Conservation (phyloP, 495 filamentous ascomycete genomes). For the Podospora sp. region DNA sequence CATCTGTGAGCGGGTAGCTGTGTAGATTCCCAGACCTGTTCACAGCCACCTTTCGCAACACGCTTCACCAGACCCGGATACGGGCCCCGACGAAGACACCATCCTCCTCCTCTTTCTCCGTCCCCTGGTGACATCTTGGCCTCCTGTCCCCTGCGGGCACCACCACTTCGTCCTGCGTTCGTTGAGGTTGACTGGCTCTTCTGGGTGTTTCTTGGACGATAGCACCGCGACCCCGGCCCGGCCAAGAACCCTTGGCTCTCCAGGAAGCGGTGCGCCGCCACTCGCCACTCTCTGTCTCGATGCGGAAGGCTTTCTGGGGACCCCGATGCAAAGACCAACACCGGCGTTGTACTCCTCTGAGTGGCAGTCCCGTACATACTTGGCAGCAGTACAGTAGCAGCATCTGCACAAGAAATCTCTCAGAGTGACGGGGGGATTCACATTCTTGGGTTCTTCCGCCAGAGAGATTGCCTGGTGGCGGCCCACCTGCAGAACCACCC, state of each 20-base stretch:
- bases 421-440: conserved; percentile 26
- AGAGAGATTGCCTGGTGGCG: conserved; percentile 30
- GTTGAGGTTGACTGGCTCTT: background rate
- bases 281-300: conserved; percentile 28
- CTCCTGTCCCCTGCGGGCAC: background rate
- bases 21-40: conserved; percentile 19
- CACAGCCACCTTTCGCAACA: conserved; percentile 7
- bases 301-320: background rate
- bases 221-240: background rate
- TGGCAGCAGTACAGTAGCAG: conserved; percentile 17
- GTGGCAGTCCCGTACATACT: conserved; percentile 21
- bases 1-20: conserved; percentile 18
- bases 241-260: background rate
- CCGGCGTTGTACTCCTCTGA: conserved; percentile 6
- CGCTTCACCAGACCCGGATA: background rate
- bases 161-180: background rate
- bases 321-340: conserved; percentile 3
- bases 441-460: conserved; percentile 22
- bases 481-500: conserved; percentile 35
- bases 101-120: background rate
- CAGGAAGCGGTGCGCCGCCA: conserved; percentile 12
- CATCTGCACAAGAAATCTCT: conserved; percentile 15
- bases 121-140: background rate
- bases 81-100: background rate
- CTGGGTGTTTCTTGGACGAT: background rate